Conservation (phyloP, 2,329 filamentous ascomycete species). For the Aurifilum marmelostoma region DNA sequence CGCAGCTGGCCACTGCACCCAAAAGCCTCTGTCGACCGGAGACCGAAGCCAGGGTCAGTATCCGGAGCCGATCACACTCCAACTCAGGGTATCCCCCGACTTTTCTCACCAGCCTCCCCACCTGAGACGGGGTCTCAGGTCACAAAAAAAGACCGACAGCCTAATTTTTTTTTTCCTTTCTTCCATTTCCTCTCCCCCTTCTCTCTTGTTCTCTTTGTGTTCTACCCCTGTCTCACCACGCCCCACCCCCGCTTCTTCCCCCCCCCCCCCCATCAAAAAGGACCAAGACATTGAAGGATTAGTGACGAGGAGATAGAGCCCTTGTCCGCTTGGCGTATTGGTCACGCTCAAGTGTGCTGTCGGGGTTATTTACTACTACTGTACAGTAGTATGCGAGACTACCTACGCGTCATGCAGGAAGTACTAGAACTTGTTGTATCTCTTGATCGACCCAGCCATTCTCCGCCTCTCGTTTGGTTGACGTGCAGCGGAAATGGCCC, state of each 20-base stretch:
- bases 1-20: background rate
- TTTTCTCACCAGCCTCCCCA: background rate
- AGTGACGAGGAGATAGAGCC: background rate
- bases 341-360: background rate
- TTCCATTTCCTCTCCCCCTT: too few species aligned
- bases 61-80: background rate
- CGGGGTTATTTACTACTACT: background rate
- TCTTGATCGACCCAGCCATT: background rate
- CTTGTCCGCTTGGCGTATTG: background rate
- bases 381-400: background rate
- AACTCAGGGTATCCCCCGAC: background rate
- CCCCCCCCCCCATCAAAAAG: background rate
- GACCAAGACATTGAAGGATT: background rate
- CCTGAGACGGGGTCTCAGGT: background rate
- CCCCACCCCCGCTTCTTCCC: background rate
- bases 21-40: background rate
- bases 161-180: background rate
- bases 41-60: background rate
- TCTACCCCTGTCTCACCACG: too few species aligned
- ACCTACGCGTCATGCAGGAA: background rate
- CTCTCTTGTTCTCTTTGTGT: too few species aligned
- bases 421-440: background rate
- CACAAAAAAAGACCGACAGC: background rate
- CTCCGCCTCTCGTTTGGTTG: background rate
- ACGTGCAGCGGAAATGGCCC: conserved; percentile 1